These are phyloP conservation scores for Candida awuae DNA, from an alignment of 805 yeast genomes.

Conservation along the genomic window DNA sequence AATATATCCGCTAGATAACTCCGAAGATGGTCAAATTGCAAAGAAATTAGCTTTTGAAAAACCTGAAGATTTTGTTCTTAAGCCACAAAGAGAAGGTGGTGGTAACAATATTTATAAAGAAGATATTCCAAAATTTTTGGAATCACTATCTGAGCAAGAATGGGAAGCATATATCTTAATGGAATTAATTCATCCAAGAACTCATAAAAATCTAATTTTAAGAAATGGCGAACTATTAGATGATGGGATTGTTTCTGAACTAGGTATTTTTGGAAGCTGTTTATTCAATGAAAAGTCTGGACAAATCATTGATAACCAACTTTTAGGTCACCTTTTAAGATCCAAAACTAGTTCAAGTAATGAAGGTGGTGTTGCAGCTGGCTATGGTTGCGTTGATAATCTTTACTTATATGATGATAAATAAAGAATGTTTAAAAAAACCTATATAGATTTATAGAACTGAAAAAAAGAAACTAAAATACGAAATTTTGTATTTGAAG, in stretches of 20 bases:
- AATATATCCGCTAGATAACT: conserved; percentile 78
- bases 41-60: conserved; percentile 54
- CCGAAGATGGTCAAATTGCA: conserved; percentile 54
- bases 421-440: conserved; percentile 3
- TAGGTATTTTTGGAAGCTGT: conserved; percentile 84
- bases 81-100: conserved; percentile 99
- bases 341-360: conserved; percentile 80
- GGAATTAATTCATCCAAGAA: conserved; percentile 84
- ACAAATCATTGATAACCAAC: conserved; percentile 50
- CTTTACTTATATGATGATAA: conserved; percentile 42
- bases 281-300: conserved; percentile 63
- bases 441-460: too few relatives aligned
- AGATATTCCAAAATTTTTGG: conserved; percentile 71
- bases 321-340: conserved; percentile 80
- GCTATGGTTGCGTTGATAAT: conserved; percentile 94
- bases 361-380: conserved; percentile 99
- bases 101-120: conserved; percentile 89
- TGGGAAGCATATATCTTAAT: conserved; percentile 91
- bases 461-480: background rate
- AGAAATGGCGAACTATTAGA: conserved; percentile 52
- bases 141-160: conserved; percentile 49
- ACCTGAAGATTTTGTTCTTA: conserved; percentile 73
- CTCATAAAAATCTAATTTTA: conserved; percentile 57
- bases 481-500: background rate
- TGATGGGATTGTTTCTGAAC: conserved; percentile 82